These are phyloP conservation scores for Mycosarcoma maydis DNA, from an alignment of 1,284 basidiomycete species.

Conservation along the genomic window DNA sequence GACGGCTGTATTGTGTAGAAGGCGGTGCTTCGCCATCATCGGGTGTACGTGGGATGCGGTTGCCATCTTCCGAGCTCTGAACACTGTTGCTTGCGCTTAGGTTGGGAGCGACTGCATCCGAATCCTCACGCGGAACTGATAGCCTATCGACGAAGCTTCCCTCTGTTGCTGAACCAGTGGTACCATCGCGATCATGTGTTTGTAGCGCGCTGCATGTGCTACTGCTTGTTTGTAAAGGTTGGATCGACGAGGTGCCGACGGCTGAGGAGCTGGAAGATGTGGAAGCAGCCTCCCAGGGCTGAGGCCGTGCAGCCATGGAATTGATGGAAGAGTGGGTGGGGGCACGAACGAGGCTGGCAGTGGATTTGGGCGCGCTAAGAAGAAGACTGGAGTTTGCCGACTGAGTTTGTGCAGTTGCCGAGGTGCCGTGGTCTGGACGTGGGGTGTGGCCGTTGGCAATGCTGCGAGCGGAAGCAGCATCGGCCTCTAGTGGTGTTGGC, in stretches of 20 bases:
- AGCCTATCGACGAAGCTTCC: conserved; percentile 46
- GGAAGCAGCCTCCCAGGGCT: conserved; percentile 28
- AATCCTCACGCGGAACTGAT: conserved; percentile 30
- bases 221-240: background rate
- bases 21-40: conserved; percentile 26
- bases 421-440: conserved; percentile 7
- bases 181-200: conserved; percentile 17
- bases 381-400: background rate
- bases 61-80: conserved; percentile 44
- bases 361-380: conserved; percentile 1
- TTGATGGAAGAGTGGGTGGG: conserved; percentile 34
- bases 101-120: conserved; percentile 37
- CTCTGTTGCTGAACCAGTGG: conserved; percentile 25
- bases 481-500: conserved; percentile 4
- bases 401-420: background rate
- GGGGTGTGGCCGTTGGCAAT: conserved; percentile 25
- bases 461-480: conserved; percentile 25
- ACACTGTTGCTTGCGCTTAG: conserved; percentile 38
- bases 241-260: background rate
- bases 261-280: conserved; percentile 10
- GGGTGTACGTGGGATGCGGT: conserved; percentile 36
- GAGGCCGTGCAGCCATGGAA: conserved; percentile 40
- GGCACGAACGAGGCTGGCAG: conserved; percentile 29
- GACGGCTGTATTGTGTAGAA: conserved; percentile 5
- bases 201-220: background rate